Conservation (phyloP, 2,329 filamentous ascomycete species). For the Phialocephala sp. region DNA sequence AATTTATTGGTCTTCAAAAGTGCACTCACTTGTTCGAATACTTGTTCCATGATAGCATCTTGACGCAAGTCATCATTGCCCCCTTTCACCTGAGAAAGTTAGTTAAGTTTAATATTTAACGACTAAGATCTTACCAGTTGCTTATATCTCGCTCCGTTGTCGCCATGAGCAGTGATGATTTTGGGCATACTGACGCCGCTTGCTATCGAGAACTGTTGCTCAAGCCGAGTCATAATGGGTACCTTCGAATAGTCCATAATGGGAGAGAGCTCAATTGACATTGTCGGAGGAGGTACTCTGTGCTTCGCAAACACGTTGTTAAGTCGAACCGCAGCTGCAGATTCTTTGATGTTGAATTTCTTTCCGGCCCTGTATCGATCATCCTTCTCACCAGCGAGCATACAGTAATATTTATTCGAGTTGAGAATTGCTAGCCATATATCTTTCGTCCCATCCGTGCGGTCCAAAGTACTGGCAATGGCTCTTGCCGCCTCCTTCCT, state of each 20-base stretch:
- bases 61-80: conserved; percentile 96
- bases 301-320: conserved; percentile 67
- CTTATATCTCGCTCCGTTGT: conserved; percentile 80
- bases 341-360: conserved; percentile 68
- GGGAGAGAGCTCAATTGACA: conserved; percentile 77
- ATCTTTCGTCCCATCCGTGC: conserved; percentile 53
- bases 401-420: conserved; percentile 71
- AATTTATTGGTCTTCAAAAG: conserved; percentile 84
- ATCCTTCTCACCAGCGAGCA: conserved; percentile 69
- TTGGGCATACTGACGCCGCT: conserved; percentile 93
- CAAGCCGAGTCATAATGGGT: conserved; percentile 75
- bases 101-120: conserved; percentile 26
- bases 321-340: conserved; percentile 66
- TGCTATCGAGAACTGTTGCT: conserved; percentile 81
- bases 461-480: conserved; percentile 64
- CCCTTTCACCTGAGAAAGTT: conserved; percentile 72
- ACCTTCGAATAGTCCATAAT: conserved; percentile 78
- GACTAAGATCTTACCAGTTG: conserved; percentile 67
- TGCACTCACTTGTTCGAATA: conserved; percentile 94
- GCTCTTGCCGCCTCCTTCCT: conserved; percentile 75
- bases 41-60: conserved; percentile 99
- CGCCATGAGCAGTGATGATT: conserved; percentile 81
- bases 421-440: conserved; percentile 77
- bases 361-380: conserved; percentile 71
- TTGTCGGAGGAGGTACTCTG: conserved; percentile 84